A percentile compares a stretch with the other conserved stretches of the same genome.
These are phyloP conservation scores for Triadica sebifera DNA, from an alignment of 345 rosid species.

Conservation along the genomic window DNA sequence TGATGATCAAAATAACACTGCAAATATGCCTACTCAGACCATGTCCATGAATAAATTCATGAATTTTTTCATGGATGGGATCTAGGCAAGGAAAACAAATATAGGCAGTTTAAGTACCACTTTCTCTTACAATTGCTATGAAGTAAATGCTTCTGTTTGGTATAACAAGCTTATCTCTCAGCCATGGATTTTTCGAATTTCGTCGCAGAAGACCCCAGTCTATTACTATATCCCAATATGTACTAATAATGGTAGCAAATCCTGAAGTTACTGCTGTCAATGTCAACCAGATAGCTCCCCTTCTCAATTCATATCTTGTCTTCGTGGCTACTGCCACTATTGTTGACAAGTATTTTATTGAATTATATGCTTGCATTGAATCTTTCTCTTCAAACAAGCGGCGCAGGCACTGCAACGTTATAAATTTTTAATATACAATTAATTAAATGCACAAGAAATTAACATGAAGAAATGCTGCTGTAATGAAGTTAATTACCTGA, in stretches of 20 bases:
- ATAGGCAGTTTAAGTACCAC: neutral
- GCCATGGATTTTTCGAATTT: conserved; percentile 65
- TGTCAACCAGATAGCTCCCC: conserved; percentile 37
- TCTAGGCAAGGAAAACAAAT: no score
- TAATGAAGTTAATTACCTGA: conserved; percentile 43
- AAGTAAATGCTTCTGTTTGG: conserved; percentile 57
- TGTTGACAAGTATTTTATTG: conserved; percentile 56
- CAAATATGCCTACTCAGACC: no score
- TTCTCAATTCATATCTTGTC: conserved; percentile 36
- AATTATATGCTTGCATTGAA: conserved; percentile 40
- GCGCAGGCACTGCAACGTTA: conserved; percentile 46
- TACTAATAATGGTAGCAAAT: conserved; percentile 46
- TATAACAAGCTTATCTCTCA: conserved; percentile 71
- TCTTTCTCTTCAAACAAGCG: conserved; percentile 61
- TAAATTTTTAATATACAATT: neutral
- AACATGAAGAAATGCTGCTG: no score
- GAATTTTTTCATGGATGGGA: no score
- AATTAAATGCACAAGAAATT: neutral
- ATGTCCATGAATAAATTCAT: no score
- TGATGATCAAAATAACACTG: neutral
- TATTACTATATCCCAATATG: conserved; percentile 69
- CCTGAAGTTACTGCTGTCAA: conserved; percentile 50
- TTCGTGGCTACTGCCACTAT: conserved; percentile 54
- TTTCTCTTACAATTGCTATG: conserved; percentile 57
- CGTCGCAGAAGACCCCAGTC: conserved; percentile 77